Evolutionary conservation across 306 rosid species (phyloP).

Genomic region (Rosa rugosa): DNA sequence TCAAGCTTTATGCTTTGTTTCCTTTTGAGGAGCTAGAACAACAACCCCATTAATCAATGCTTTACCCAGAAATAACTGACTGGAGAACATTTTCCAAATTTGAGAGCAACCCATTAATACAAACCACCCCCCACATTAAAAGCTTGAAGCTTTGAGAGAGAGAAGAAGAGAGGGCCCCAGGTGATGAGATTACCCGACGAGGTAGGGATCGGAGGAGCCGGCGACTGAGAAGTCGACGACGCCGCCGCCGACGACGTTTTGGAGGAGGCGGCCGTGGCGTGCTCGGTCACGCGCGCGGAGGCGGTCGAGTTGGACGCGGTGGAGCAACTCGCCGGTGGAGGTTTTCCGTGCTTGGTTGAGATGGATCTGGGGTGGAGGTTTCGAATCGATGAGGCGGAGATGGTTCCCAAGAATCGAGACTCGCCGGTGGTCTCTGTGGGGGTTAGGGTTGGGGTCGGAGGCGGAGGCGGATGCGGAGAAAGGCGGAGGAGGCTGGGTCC

Average conservation of each 20-base stretch:
- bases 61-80: background rate
- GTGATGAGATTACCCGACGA: constrained; percentile 59
- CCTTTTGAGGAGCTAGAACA: background rate
- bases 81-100: background rate
- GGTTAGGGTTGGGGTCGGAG: no score
- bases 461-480: no score
- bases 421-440: no score
- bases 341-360: no score
- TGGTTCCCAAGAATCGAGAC: no score
- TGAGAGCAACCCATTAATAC: constrained; percentile 28
- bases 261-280: constrained; percentile 72
- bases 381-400: no score
- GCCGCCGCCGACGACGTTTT: constrained; percentile 45
- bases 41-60: constrained; percentile 19
- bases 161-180: constrained; percentile 19
- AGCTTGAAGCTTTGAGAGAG: background rate
- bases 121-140: background rate
- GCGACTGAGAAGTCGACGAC: constrained; percentile 74
- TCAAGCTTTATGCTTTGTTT: constrained; percentile 7
- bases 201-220: constrained; percentile 77
- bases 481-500: no score
- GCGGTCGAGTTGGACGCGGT: constrained; percentile 45
- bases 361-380: no score
- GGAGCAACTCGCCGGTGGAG: no score
- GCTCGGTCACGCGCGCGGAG: constrained; percentile 67